Conservation (phyloP, 257 asterid species). For the Henckelia pumila region DNA sequence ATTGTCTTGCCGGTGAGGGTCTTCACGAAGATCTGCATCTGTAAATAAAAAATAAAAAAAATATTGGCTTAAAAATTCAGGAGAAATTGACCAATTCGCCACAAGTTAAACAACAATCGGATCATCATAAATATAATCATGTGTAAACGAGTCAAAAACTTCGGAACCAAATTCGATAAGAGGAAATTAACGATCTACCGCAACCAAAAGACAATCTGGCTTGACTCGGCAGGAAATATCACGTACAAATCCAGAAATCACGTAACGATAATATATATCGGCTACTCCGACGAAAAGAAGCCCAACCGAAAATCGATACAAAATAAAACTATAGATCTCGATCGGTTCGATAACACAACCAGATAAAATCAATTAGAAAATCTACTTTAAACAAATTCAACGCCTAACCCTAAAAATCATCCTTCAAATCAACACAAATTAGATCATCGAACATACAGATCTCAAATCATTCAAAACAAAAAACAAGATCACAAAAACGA, state of each 20-base stretch:
- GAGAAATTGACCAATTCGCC: neutral
- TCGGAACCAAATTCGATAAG: neutral
- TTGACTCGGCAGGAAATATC: neutral
- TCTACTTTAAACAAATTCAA: neutral
- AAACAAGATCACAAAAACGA: too few species aligned
- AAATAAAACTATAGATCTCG: too few species aligned
- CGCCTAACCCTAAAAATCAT: neutral
- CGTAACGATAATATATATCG: neutral
- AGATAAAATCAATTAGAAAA: too few species aligned
- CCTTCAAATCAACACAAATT: neutral
- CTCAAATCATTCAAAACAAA: too few species aligned
- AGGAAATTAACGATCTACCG: neutral
- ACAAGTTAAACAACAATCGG: neutral
- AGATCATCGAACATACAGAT: neutral
- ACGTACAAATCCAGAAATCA: neutral
- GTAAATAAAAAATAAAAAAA: neutral
- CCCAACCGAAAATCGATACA: neutral
- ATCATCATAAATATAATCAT: neutral
- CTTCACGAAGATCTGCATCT: neutral
- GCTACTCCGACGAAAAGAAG: neutral
- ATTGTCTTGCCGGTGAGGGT: constrained; percentile 2
- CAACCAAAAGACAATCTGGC: neutral
- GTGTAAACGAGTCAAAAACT: neutral
- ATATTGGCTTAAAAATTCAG: neutral
- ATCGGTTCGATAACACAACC: neutral